Conservation (phyloP, 257 asterid genomes). For the Cinchona pubescens region DNA sequence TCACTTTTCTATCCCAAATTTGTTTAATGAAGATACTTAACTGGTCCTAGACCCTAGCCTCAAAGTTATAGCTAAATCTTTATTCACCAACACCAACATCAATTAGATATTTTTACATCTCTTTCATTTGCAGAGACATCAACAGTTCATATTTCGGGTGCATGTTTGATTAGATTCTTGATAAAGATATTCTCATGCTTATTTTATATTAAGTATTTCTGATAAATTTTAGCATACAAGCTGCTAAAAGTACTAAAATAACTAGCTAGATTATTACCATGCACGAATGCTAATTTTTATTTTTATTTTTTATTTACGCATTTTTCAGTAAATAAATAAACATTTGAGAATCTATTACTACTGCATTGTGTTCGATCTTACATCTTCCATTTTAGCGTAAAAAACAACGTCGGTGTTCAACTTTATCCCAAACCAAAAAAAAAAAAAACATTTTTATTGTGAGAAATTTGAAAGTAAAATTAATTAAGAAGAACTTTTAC, state of each 20-base stretch:
- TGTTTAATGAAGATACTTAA: background rate
- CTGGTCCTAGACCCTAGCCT: slow-evolving; percentile 2
- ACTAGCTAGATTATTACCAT: background rate
- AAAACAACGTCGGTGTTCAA: no score
- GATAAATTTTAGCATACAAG: no score
- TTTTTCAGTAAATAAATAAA: background rate
- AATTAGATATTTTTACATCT: background rate
- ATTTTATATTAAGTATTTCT: background rate
- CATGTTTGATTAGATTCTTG: background rate
- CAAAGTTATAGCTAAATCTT: background rate
- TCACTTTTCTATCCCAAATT: background rate
- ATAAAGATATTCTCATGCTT: background rate
- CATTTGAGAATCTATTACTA: background rate
- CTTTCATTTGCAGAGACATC: background rate
- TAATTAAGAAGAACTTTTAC: no score
- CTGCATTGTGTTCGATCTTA: background rate
- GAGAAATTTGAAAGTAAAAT: no score
- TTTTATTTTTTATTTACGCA: background rate
- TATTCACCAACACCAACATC: background rate
- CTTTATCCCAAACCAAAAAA: no score
- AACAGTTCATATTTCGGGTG: background rate
- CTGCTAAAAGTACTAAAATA: background rate
- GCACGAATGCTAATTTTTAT: background rate
- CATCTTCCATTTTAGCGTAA: no score
- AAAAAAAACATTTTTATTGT: no score